Evolutionary conservation across 176 grass and related monocot genomes (phyloP).

Genomic region (Typha latifolia): DNA sequence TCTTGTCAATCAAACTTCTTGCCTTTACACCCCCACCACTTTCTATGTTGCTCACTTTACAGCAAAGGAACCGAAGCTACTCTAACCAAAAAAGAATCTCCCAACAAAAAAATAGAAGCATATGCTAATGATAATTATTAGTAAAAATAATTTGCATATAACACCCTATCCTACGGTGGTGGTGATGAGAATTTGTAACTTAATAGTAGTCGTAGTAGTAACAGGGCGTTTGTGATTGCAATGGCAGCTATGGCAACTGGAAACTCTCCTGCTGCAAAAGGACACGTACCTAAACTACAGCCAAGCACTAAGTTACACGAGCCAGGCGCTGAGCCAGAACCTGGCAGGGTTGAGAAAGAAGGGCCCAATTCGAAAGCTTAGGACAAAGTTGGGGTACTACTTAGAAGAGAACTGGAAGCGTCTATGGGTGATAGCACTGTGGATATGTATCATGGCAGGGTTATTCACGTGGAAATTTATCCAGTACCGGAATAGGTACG

Average conservation of each 20-base stretch:
- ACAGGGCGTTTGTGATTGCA: not conserved
- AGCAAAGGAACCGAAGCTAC: not conserved
- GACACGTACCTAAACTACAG: constrained; percentile 95
- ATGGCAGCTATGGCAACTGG: constrained; percentile 89
- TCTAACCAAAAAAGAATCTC: not conserved
- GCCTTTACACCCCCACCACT: constrained; percentile 1
- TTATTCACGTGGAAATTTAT: constrained; percentile 92
- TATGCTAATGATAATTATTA: no score
- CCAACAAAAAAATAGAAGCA: no score
- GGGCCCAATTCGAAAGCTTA: constrained; percentile 62
- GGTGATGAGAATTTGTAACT: not conserved
- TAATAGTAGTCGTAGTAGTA: not conserved
- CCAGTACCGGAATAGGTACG: constrained; percentile 68
- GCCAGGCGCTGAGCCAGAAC: constrained; percentile 92
- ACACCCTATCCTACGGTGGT: no score
- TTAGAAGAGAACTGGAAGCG: constrained; percentile 96
- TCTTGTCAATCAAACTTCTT: constrained; percentile 1
- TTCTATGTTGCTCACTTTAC: not conserved
- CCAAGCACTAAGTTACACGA: constrained; percentile 89
- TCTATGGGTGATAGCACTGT: constrained; percentile 77
- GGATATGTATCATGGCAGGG: constrained; percentile 72
- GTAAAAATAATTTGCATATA: not conserved
- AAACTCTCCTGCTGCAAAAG: constrained; percentile 87
- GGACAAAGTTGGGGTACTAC: constrained; percentile 61
- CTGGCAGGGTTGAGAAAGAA: constrained; percentile 52